Evolutionary conservation across 192 early-diverging fungal species (phyloP).

Genomic region (Linnemannia elongata): DNA sequence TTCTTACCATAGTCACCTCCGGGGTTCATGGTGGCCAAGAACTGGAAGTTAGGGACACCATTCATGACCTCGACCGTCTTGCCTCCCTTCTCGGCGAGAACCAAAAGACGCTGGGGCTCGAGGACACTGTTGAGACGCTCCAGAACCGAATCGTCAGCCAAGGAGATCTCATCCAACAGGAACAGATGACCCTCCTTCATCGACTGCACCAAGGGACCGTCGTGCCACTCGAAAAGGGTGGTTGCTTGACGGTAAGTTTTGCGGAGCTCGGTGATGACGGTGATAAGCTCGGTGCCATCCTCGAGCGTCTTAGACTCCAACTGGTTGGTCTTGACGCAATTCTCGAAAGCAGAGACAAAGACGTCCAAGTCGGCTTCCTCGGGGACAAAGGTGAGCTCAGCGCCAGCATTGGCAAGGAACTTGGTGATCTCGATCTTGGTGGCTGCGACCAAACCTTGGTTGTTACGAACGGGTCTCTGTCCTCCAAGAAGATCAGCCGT

Average conservation of each 20-base stretch:
- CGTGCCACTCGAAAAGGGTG: slow-evolving; percentile 95
- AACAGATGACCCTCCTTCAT: slow-evolving; percentile 91
- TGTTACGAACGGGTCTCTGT: slow-evolving; percentile 91
- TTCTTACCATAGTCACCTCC: slow-evolving; percentile 99
- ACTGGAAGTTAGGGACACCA: slow-evolving; percentile 82
- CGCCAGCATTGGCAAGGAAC: slow-evolving; percentile 27
- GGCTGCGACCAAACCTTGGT: slow-evolving; percentile 64
- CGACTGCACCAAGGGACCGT: slow-evolving; percentile 94
- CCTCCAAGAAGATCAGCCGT: slow-evolving; percentile 94
- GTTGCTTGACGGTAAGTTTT: slow-evolving; percentile 58
- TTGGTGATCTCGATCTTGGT: slow-evolving; percentile 61
- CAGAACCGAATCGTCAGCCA: slow-evolving; percentile 98
- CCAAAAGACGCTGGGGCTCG: slow-evolving; percentile 86
- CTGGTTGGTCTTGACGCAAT: slow-evolving; percentile 34
- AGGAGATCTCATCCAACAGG: slow-evolving; percentile 97
- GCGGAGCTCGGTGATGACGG: slow-evolving; percentile 32
- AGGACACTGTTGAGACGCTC: slow-evolving; percentile 96
- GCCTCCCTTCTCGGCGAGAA: slow-evolving; percentile 93
- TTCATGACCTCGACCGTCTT: slow-evolving; percentile 78
- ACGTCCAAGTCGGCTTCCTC: slow-evolving; percentile 48
- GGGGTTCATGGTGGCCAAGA: slow-evolving; percentile 99
- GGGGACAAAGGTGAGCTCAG: slow-evolving; percentile 27
- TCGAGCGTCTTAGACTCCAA: slow-evolving; percentile 28
- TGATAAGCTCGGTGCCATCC: slow-evolving; percentile 38
- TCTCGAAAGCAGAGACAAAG: slow-evolving; percentile 48